Evolutionary conservation across 1,284 basidiomycete genomes (phyloP).

Genomic region (Ustilago trichophora): DNA sequence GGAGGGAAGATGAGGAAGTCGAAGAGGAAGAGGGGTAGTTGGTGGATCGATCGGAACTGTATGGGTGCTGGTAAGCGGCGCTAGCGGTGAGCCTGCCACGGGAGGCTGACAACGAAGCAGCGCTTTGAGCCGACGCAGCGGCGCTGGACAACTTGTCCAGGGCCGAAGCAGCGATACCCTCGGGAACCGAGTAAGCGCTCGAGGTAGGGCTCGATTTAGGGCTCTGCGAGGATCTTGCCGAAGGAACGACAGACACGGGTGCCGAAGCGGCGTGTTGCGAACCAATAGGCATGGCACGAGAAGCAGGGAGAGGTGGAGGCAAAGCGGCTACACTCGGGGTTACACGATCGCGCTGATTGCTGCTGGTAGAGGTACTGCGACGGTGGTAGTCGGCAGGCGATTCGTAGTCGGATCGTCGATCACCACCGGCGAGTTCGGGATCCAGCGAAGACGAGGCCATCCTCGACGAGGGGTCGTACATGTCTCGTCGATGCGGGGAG

Average conservation of each 20-base stretch:
- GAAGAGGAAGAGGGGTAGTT: conserved; percentile 33
- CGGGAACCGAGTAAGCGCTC: conserved; percentile 38
- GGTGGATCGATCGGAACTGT: conserved; percentile 49
- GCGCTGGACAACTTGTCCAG: conserved; percentile 33
- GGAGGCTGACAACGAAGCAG: conserved; percentile 20
- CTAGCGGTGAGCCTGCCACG: conserved; percentile 29
- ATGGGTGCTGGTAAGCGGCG: conserved; percentile 42
- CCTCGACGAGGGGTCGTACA: conserved; percentile 25
- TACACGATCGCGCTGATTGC: conserved; percentile 33
- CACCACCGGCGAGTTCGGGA: conserved; percentile 36
- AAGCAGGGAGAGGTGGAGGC: conserved; percentile 15
- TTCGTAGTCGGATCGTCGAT: conserved; percentile 8
- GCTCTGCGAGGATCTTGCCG: conserved; percentile 47
- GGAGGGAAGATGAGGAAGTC: conserved; percentile 25
- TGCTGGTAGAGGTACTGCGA: conserved; percentile 40
- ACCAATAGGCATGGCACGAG: too few species aligned
- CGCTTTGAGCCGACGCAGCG: conserved; percentile 10
- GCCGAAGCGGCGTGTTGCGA: conserved; percentile 24
- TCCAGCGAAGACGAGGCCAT: conserved; percentile 26
- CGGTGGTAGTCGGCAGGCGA: conserved; percentile 29
- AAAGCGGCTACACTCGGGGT: conserved; percentile 13
- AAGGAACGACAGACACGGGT: conserved; percentile 34
- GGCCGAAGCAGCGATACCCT: conserved; percentile 34
- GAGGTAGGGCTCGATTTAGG: conserved; percentile 48
- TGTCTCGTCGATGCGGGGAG: conserved; percentile 22